Percentiles rank a stretch among this genome's conserved stretches.
phyloP scores from a whole-genome alignment of 1,284 basidiomycete species.

The Cystobasidium slooffiae region DNA sequence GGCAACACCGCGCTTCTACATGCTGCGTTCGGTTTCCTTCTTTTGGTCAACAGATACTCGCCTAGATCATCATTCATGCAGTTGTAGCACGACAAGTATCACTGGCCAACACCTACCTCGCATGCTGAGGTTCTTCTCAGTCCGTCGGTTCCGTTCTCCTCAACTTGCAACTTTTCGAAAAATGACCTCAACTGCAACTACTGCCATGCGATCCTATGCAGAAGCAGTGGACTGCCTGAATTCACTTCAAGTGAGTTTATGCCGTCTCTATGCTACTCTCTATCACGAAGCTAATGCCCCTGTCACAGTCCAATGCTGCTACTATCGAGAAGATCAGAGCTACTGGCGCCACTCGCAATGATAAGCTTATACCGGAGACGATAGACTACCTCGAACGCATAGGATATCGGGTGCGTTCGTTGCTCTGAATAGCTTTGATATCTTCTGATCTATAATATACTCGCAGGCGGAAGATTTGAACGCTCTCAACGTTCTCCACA shows the following conservation, averaged over 20 bases:
- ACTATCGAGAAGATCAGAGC: conserved; percentile 81
- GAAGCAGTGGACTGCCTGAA: conserved; percentile 89
- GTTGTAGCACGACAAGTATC: neutral
- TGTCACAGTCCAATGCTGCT: conserved; percentile 75
- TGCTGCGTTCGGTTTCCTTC: too few relatives aligned
- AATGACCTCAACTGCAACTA: neutral
- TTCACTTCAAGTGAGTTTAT: conserved; percentile 67
- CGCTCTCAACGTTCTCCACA: conserved; percentile 87
- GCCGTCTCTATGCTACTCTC: neutral
- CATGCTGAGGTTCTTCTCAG: neutral
- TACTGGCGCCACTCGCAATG: conserved; percentile 69
- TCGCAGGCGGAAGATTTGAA: conserved; percentile 79
- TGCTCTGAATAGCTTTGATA: neutral
- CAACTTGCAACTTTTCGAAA: conserved; percentile 4
- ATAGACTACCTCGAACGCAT: conserved; percentile 84
- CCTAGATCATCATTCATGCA: neutral
- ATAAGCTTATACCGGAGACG: conserved; percentile 84
- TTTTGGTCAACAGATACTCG: too few relatives aligned
- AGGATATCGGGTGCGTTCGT: conserved; percentile 71
- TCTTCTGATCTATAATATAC: neutral
- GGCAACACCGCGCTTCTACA: too few relatives aligned
- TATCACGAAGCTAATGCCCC: neutral
- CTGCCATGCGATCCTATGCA: conserved; percentile 54
- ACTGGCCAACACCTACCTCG: neutral
- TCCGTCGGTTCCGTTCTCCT: neutral